These are phyloP conservation scores for Myxozyma monticola DNA, from an alignment of 805 yeast species.

Conservation along the genomic window DNA sequence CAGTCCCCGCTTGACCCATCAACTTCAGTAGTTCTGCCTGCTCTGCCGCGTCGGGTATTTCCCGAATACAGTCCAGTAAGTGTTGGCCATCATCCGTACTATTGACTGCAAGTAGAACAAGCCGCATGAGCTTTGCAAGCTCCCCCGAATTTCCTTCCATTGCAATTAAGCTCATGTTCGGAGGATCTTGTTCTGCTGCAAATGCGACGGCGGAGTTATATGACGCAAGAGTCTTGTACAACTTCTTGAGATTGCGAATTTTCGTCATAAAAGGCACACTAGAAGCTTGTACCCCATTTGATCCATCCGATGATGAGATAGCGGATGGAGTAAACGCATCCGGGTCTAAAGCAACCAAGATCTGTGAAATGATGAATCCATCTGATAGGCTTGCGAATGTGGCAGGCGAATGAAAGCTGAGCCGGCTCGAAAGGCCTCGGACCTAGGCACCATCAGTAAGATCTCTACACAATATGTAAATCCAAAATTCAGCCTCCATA, in stretches of 20 bases:
- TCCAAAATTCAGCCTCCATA: no score
- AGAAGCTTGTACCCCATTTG: constrained; percentile 1
- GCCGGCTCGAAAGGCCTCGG: no score
- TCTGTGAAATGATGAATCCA: constrained; percentile 17
- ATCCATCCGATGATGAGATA: constrained; percentile 5
- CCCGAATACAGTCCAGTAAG: background rate
- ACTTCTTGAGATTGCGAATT: constrained; percentile 20
- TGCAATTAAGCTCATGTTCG: constrained; percentile 28
- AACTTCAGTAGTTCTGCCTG: background rate
- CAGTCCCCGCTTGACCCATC: background rate
- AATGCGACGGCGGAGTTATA: constrained; percentile 1
- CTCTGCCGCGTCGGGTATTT: background rate
- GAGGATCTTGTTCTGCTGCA: constrained; percentile 1
- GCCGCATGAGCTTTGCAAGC: constrained; percentile 9
- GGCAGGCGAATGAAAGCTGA: no score
- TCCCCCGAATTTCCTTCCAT: constrained; percentile 18
- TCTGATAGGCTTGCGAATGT: constrained; percentile 9
- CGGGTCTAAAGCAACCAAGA: constrained; percentile 8
- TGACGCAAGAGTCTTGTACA: constrained; percentile 15
- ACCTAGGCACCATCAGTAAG: no score
- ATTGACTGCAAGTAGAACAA: constrained; percentile 4
- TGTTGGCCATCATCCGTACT: background rate
- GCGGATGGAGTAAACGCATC: no score
- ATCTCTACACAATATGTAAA: no score
- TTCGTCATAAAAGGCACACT: constrained; percentile 16